Conservation (phyloP, 768 basidiomycete species). For the Mycena belliarum region DNA sequence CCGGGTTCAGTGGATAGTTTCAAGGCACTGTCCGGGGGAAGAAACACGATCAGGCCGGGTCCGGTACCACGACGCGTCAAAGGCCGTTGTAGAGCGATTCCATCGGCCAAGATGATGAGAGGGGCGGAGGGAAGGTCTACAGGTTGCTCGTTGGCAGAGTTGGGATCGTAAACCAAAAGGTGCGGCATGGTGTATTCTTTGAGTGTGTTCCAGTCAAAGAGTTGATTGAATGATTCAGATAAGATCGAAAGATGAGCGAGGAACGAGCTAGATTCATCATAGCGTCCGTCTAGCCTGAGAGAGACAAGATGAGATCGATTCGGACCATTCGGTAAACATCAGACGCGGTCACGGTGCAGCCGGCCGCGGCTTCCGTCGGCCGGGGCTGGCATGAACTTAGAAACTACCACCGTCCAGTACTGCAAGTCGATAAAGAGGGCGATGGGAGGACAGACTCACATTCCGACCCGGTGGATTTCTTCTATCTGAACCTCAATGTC, state of each 20-base stretch:
- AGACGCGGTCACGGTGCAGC: neutral
- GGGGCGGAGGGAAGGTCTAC: slow-evolving; percentile 46
- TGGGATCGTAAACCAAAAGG: slow-evolving; percentile 37
- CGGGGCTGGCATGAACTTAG: neutral
- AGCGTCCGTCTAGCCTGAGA: too few relatives aligned
- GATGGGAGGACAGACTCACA: neutral
- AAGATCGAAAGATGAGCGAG: too few relatives aligned
- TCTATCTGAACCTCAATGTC: too few relatives aligned
- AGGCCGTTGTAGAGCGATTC: slow-evolving; percentile 45
- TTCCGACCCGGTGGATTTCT: too few relatives aligned
- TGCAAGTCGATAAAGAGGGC: neutral
- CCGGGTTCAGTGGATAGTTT: slow-evolving; percentile 26
- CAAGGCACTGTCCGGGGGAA: slow-evolving; percentile 32
- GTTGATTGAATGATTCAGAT: too few relatives aligned
- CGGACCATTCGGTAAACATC: too few relatives aligned
- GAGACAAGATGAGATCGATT: too few relatives aligned
- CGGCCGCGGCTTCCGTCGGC: slow-evolving; percentile 9
- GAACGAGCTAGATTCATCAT: too few relatives aligned
- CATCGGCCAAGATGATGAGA: slow-evolving; percentile 28
- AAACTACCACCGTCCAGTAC: too few relatives aligned
- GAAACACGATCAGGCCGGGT: slow-evolving; percentile 47
- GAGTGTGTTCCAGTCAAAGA: too few relatives aligned
- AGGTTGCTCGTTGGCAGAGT: slow-evolving; percentile 39
- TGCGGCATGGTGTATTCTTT: slow-evolving; percentile 21
- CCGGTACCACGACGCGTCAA: slow-evolving; percentile 49